These are phyloP conservation scores for Apiospora sp. DNA, from an alignment of 2,329 filamentous ascomycete species.

Conservation along the genomic window DNA sequence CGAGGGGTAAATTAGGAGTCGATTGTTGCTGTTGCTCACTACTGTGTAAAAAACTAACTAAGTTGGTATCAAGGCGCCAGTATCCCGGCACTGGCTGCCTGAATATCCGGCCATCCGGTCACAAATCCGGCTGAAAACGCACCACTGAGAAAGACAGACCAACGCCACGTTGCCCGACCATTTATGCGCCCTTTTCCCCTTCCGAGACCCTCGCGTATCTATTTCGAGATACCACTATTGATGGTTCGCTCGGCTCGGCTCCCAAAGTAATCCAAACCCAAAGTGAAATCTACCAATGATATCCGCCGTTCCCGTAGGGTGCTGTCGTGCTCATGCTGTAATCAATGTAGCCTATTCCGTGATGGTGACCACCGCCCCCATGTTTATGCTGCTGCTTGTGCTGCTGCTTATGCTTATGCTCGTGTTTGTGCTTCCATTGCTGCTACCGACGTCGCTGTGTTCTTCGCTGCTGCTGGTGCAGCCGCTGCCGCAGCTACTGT, in stretches of 20 bases:
- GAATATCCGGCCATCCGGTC: slow-evolving; percentile 13
- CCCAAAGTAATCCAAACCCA: not conserved
- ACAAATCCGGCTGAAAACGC: slow-evolving; percentile 3
- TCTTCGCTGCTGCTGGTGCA: not conserved
- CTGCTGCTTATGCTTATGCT: not conserved
- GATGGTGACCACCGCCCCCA: too few species aligned
- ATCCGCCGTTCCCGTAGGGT: not conserved
- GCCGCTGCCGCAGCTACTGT: not conserved
- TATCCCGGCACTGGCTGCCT: slow-evolving; percentile 3
- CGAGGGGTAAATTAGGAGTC: not conserved
- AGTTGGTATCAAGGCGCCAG: not conserved
- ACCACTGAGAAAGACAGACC: slow-evolving; percentile 17
- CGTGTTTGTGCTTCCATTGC: not conserved
- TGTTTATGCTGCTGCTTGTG: not conserved
- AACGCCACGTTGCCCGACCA: slow-evolving; percentile 14
- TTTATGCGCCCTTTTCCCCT: slow-evolving; percentile 17
- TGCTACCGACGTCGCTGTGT: not conserved
- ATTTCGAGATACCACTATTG: not conserved
- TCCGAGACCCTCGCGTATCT: slow-evolving; percentile 3
- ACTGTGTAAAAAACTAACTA: not conserved
- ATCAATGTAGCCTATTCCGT: not conserved
- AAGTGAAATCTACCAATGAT: slow-evolving; percentile 1
- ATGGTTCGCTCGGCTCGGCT: not conserved
- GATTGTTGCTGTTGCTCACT: slow-evolving; percentile 9
- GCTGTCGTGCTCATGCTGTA: not conserved